Evolutionary conservation across 345 rosid genomes (phyloP).

Genomic region (Linum lewisii): DNA sequence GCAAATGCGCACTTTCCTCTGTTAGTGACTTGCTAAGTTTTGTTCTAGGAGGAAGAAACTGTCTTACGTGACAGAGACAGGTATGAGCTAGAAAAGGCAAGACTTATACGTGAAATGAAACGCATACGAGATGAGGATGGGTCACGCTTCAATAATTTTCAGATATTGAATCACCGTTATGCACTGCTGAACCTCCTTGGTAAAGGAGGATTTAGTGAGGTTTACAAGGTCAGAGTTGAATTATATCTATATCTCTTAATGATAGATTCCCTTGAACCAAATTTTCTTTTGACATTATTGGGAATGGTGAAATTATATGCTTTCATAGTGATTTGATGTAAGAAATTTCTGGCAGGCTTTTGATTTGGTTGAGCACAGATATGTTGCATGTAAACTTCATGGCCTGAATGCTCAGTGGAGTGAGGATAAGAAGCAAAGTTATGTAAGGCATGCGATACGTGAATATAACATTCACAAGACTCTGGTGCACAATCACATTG

Average conservation of each 20-base stretch:
- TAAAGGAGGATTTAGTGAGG: slow-evolving; percentile 99
- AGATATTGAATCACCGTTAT: slow-evolving; percentile 74
- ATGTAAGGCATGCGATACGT: slow-evolving; percentile 87
- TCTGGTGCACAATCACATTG: slow-evolving; percentile 94
- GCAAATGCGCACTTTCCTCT: not conserved
- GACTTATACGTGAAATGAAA: slow-evolving; percentile 96
- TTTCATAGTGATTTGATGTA: slow-evolving; percentile 63
- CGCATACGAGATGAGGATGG: slow-evolving; percentile 97
- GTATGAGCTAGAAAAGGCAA: slow-evolving; percentile 89
- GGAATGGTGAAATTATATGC: slow-evolving; percentile 43
- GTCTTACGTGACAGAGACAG: slow-evolving; percentile 95
- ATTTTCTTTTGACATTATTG: slow-evolving; percentile 37
- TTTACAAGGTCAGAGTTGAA: slow-evolving; percentile 80
- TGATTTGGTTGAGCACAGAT: slow-evolving; percentile 93
- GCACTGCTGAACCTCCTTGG: slow-evolving; percentile 97
- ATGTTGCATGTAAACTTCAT: slow-evolving; percentile 97
- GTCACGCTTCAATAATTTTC: slow-evolving; percentile 94
- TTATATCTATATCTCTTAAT: slow-evolving; percentile 10
- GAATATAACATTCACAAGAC: slow-evolving; percentile 96
- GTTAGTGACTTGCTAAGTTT: slow-evolving; percentile 12
- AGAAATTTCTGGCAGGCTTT: slow-evolving; percentile 83
- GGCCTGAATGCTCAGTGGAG: slow-evolving; percentile 99
- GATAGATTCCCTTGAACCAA: slow-evolving; percentile 11
- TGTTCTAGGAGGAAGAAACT: slow-evolving; percentile 76
- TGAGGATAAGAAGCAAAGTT: slow-evolving; percentile 98